Evolutionary conservation across 495 filamentous ascomycete genomes (phyloP), one percentile per base, ranked within the genome.

Genomic region (Penicillium verhagenii): DNA sequence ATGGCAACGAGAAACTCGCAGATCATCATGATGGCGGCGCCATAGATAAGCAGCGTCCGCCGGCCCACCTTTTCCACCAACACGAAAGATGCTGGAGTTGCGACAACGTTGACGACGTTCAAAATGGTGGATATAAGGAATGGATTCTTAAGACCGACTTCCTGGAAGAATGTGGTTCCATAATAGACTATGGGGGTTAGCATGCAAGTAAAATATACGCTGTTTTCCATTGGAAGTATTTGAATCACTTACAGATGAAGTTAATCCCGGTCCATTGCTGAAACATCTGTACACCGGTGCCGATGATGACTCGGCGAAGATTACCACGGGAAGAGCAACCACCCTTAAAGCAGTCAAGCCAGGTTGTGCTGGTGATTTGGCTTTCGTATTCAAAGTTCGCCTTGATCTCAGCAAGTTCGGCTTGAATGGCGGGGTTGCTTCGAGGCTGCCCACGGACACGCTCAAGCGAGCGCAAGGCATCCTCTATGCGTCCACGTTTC

Each of bases 201-300:
- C 11, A 11, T 1, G 6, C 16, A 26, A 18, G 2, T 74, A 71
- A 6, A 1, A 38, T 49, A 29, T 14, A 63, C 72, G 13, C 4
- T 20, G 23, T 29, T 1, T n/a, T 56, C 61, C 57, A 31, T 59
- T 63, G 39, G 65, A 16, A n/a, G n/a, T n/a, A n/a, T n/a, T n/a
- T 38, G 16, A 38, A 42, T 10, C 23, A 57, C 64, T 59, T 52
- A 63, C 66, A 74, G 53, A 78, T 73, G 76, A 91, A 91, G 74
- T 92, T 91, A 68, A 92, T 83, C 60, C 88, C 88, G 23, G 88
- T 82, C 73, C 90, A 73, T 65, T 89, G 87, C 72, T 90, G 86
- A 76, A 88, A 84, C 80, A 87, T 86, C 72, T 91, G 87, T 44
- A 90, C 68, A 6, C 78, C 78, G 21, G 79, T 84, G 52, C 87